Conservation (phyloP, 306 rosid species). For the Phaseolus lunatus region DNA sequence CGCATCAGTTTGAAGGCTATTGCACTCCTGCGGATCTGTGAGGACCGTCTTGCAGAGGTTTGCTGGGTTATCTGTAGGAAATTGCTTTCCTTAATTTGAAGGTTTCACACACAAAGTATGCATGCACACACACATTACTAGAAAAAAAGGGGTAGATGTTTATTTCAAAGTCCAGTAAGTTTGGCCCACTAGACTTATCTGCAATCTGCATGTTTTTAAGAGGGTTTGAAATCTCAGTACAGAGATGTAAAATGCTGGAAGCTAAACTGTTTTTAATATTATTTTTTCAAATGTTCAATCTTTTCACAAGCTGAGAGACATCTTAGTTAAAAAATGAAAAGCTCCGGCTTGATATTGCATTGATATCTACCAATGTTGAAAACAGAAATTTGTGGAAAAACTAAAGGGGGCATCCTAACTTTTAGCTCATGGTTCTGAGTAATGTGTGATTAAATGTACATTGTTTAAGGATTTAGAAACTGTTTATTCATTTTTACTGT, state of each 20-base stretch:
- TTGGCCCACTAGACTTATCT: constrained; percentile 11
- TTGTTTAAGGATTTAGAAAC: constrained; percentile 29
- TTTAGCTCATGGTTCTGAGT: constrained; percentile 24
- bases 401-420: constrained; percentile 2
- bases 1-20: constrained; percentile 99
- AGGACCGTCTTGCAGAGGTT: constrained; percentile 99
- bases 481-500: background rate
- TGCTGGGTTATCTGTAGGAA: constrained; percentile 51
- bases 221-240: constrained; percentile 21
- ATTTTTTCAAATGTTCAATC: constrained; percentile 28
- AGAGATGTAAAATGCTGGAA: constrained; percentile 23
- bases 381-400: constrained; percentile 31
- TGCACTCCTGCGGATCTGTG: constrained; percentile 98
- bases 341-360: constrained; percentile 26
- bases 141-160: constrained; percentile 16
- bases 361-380: background rate
- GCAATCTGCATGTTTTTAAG: constrained; percentile 8
- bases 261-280: background rate
- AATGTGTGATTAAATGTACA: constrained; percentile 11
- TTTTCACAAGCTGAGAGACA: constrained; percentile 13
- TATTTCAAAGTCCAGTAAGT: constrained; percentile 6
- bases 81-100: constrained; percentile 20
- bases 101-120: background rate
- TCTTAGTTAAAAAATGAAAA: constrained; percentile 2
- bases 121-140: background rate